Evolutionary conservation across 169 alveolate genomes (phyloP), one percentile per base, ranked within the genome.

Genomic region (Cryptosporidium canis): DNA sequence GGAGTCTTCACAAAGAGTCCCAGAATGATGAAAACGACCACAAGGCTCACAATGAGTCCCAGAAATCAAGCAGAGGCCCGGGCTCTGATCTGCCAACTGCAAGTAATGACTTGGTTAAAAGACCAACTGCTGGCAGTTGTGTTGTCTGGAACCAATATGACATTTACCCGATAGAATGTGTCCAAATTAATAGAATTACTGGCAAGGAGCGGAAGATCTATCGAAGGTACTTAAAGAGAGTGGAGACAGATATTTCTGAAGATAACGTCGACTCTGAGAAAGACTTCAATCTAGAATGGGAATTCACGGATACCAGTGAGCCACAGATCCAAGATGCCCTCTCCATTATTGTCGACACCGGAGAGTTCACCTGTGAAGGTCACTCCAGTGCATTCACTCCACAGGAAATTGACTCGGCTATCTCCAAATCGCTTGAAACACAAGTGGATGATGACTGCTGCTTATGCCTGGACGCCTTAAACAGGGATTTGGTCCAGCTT

Each of bases 401-500:
- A 16, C 72, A 77, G 16, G 72, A 77, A 63, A 66, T 66, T 14
- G 55, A 55, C 41, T 12, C 35, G n/a, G 12, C 47, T n/a, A 64
- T 77, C n/a, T 29, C 39, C 33, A 55, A 45, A 33, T 33, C 27
- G 31, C 3, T 61, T 4, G 45, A 53, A 24, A 11, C 6, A 9
- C 35, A 58, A 41, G 66, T 77, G n/a, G 87, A 77, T 21, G 87
- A 77, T 61, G 87, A 77, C 29, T 77, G 87, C 39, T 77, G 87
- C 37, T 77, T 77, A 44, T 77, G 87, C 45, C 31, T 77, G 39
- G 72, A 77, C n/a, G 63, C 61, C 21, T 35, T 77, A 41, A 63
- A 58, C n/a, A 39, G 61, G 33, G 51, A 77, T 31, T 61, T 55
- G 51, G 61, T 77, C 5, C 55, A 33, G 48, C 71, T 77, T 29